Conservation (phyloP, 257 asterid species). For the Solanum commersonii region DNA sequence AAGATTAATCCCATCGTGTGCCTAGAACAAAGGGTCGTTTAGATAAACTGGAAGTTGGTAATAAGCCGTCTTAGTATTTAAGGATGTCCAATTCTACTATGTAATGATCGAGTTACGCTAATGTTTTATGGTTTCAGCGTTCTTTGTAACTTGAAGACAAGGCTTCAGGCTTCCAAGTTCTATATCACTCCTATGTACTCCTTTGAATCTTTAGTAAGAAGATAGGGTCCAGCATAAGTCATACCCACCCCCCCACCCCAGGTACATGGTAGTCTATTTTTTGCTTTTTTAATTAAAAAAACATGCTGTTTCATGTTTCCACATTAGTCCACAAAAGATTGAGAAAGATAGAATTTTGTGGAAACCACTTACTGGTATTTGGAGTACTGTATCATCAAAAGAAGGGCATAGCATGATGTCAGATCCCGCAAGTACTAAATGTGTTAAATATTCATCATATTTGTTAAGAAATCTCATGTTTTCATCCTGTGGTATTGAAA, state of each 20-base stretch:
- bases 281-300: neutral
- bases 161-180: neutral
- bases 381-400: constrained; percentile 52
- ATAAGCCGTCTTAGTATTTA: neutral
- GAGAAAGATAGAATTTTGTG: neutral
- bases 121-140: neutral
- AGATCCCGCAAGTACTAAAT: constrained; percentile 61
- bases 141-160: neutral
- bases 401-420: constrained; percentile 70
- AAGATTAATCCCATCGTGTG: neutral
- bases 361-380: constrained; percentile 49
- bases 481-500: constrained; percentile 33
- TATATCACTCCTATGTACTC: neutral
- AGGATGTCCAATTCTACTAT: neutral
- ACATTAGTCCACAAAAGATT: neutral
- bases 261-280: neutral
- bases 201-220: neutral
- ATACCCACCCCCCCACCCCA: neutral
- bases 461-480: constrained; percentile 38
- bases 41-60: neutral
- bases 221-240: neutral
- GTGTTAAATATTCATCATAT: constrained; percentile 54
- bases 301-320: neutral
- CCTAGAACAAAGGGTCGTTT: neutral
- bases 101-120: neutral